Evolutionary conservation across 768 basidiomycete genomes (phyloP).

Genomic region (Russula emetica): DNA sequence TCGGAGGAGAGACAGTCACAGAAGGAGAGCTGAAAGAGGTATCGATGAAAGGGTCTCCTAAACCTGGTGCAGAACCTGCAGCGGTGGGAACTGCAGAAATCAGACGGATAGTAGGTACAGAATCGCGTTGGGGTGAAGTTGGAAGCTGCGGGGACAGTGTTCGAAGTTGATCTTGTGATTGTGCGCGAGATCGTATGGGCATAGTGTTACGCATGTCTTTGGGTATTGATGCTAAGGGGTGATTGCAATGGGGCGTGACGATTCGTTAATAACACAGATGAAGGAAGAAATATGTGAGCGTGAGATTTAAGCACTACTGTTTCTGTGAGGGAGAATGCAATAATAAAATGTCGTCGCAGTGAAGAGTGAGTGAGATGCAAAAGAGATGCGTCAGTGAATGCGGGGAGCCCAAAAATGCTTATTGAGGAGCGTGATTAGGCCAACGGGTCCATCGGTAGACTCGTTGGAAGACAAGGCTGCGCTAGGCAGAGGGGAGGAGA

Average conservation of each 20-base stretch:
- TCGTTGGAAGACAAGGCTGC: neutral
- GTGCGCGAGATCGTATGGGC: constrained; percentile 19
- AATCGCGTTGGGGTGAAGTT: constrained; percentile 32
- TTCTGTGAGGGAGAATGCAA: neutral
- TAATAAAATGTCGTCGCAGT: neutral
- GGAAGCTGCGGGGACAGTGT: constrained; percentile 32
- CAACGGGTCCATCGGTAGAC: neutral
- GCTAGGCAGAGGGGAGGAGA: neutral
- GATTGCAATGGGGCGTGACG: constrained; percentile 18
- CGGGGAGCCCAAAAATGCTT: neutral
- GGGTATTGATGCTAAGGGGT: neutral
- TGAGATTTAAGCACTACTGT: neutral
- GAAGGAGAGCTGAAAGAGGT: constrained; percentile 33
- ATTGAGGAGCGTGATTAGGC: constrained; percentile 4
- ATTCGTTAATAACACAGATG: constrained; percentile 9
- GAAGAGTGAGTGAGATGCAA: constrained; percentile 16
- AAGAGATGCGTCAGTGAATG: constrained; percentile 8
- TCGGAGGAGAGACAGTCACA: constrained; percentile 29
- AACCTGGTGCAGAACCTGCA: constrained; percentile 35
- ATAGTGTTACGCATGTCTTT: constrained; percentile 18
- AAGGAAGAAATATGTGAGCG: neutral
- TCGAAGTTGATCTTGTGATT: constrained; percentile 27
- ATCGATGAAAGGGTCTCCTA: constrained; percentile 32
- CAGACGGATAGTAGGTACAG: constrained; percentile 61
- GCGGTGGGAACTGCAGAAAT: constrained; percentile 64